These are phyloP conservation scores for Xylaria sp. DNA, from an alignment of 2,329 filamentous ascomycete genomes.

Conservation along the genomic window DNA sequence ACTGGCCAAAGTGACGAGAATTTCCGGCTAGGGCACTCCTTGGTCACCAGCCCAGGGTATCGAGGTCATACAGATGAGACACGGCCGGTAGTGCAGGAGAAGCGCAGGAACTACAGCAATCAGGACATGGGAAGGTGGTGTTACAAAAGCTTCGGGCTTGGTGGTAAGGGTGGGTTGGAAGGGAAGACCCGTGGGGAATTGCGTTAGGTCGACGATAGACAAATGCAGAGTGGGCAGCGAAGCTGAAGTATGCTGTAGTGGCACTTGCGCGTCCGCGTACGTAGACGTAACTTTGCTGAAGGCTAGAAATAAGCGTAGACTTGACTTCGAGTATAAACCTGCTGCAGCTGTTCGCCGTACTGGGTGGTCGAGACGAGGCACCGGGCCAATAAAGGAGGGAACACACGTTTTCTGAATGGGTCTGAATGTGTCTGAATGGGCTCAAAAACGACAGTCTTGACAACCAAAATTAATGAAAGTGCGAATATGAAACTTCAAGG, in stretches of 20 bases:
- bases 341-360: not conserved
- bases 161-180: conserved; percentile 3
- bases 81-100: conserved; percentile 14
- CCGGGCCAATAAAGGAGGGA: conserved; percentile 20
- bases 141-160: conserved; percentile 18
- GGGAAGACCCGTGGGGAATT: conserved; percentile 3
- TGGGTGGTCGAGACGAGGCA: conserved; percentile 19
- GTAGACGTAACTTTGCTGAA: conserved; percentile 18
- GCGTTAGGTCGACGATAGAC: conserved; percentile 5
- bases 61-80: conserved; percentile 20
- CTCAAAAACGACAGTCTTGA: conserved; percentile 1
- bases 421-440: too few relatives aligned
- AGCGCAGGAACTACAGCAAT: conserved; percentile 12
- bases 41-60: conserved; percentile 12
- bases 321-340: conserved; percentile 20
- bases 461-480: not conserved
- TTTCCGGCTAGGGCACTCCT: conserved; percentile 3
- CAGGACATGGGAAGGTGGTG: not conserved
- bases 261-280: conserved; percentile 32
- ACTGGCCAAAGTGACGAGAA: conserved; percentile 13
- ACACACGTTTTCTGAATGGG: not conserved
- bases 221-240: conserved; percentile 17
- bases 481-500: conserved; percentile 9
- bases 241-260: conserved; percentile 13
- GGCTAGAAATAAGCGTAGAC: conserved; percentile 18